phyloP scores from a whole-genome alignment of 1,284 basidiomycete genomes.

The Ustilago tritici region DNA sequence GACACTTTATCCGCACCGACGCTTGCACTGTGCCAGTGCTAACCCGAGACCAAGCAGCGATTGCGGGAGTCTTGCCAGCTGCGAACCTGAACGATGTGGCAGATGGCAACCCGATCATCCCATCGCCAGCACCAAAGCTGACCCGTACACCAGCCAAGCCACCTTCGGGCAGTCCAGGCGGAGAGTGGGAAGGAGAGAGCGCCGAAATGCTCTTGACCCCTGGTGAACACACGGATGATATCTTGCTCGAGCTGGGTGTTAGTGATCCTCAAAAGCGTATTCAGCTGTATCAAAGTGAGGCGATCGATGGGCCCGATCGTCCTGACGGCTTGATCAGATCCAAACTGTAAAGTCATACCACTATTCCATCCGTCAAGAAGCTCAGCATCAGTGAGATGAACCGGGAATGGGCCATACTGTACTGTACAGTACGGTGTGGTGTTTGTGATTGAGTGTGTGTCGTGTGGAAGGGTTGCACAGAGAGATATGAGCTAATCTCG shows the following conservation, averaged over 20 bases:
- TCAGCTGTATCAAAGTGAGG: slow-evolving; percentile 42
- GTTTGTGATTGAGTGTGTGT: background rate
- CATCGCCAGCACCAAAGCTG: slow-evolving; percentile 63
- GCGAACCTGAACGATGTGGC: slow-evolving; percentile 29
- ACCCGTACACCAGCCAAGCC: slow-evolving; percentile 61
- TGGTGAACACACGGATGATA: slow-evolving; percentile 64
- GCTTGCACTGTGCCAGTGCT: slow-evolving; percentile 82
- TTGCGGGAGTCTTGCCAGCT: slow-evolving; percentile 43
- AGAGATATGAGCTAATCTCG: slow-evolving; percentile 6
- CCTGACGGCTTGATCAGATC: slow-evolving; percentile 32
- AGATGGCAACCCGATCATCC: slow-evolving; percentile 57
- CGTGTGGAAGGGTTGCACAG: slow-evolving; percentile 11
- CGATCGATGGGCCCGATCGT: slow-evolving; percentile 56
- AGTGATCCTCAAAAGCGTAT: slow-evolving; percentile 30
- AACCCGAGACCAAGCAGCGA: slow-evolving; percentile 61
- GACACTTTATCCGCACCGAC: slow-evolving; percentile 79
- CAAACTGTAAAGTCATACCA: slow-evolving; percentile 29
- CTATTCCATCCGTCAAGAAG: background rate
- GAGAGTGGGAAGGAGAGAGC: slow-evolving; percentile 34
- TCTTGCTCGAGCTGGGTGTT: slow-evolving; percentile 57
- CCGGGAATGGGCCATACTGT: too few relatives aligned
- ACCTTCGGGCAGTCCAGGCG: slow-evolving; percentile 45
- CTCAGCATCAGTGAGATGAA: background rate
- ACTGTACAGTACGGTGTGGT: background rate
- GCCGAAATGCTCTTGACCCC: slow-evolving; percentile 58